Evolutionary conservation across 306 rosid species (phyloP).

Genomic region (Cucurbita maxima): DNA sequence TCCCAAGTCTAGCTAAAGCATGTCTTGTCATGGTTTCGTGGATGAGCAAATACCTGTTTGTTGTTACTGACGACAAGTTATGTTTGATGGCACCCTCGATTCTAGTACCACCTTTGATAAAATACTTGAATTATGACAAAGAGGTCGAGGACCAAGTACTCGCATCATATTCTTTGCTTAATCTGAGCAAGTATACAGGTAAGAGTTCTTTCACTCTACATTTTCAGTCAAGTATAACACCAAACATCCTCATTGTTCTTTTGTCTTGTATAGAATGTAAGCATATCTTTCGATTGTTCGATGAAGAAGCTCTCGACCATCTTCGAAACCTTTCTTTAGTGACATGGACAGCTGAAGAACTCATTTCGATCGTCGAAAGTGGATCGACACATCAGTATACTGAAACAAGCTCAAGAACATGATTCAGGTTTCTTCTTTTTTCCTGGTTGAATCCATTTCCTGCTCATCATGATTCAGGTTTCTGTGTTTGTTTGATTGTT

Average conservation of each 20-base stretch:
- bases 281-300: slow-evolving; percentile 13
- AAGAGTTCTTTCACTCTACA: background rate
- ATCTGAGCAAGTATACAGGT: slow-evolving; percentile 50
- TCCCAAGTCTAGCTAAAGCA: slow-evolving; percentile 49
- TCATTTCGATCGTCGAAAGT: slow-evolving; percentile 27
- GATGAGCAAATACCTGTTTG: slow-evolving; percentile 44
- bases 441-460: background rate
- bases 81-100: slow-evolving; percentile 30
- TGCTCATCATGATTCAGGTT: background rate
- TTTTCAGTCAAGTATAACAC: background rate
- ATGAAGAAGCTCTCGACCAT: slow-evolving; percentile 29
- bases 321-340: slow-evolving; percentile 58
- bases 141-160: slow-evolving; percentile 74
- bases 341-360: slow-evolving; percentile 78
- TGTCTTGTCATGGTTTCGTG: slow-evolving; percentile 58
- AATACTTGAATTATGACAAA: slow-evolving; percentile 36
- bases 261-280: slow-evolving; percentile 17
- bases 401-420: background rate
- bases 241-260: background rate
- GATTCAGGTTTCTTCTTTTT: background rate
- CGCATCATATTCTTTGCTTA: slow-evolving; percentile 52
- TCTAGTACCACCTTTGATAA: slow-evolving; percentile 36
- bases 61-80: slow-evolving; percentile 24
- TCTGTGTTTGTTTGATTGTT: background rate
- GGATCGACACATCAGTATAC: background rate